Base-by-base conservation (phyloP, 169 alveolate species). In the Cyclospora cayetanensis region DNA sequence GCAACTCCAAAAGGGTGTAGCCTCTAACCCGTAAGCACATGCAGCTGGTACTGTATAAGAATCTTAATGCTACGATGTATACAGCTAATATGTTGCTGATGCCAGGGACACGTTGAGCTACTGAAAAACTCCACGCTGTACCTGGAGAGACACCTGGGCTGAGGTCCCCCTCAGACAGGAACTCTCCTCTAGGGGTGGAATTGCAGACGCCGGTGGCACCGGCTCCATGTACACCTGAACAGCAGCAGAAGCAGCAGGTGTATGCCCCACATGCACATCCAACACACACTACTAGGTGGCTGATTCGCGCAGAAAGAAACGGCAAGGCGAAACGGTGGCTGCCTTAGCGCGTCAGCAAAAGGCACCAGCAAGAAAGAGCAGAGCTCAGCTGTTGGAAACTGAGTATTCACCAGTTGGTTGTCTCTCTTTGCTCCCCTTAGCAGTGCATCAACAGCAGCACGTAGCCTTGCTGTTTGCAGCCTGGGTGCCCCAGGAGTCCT, bases 331-430 rank as follows among this genome's bases (percentile, higher is more conserved):
- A 66, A 9, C 77, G 31, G 74, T 12, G 35, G 46, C 79, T 34
- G 43, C 79, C 29, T 34, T 43, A 31, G 46, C n/a, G n/a, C 43
- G 18, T 39, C 79, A 9, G 18, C 42, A 66, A 41, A 0, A 22
- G 70, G 70, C 70, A 55, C 0, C 76, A 63, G 37, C 4, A 27
- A 34, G 20, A 25, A 65, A 42, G 35, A 68, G 27, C 25, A 34
- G 82, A n/a, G n/a, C n/a, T n/a, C n/a, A n/a, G n/a, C n/a, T n/a
- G n/a, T n/a, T n/a, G n/a, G n/a, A n/a, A n/a, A n/a, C n/a, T n/a
- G n/a, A n/a, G n/a, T n/a, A n/a, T n/a, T n/a, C 83, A 72, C 83
- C 53, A 72, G 83, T 46, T 72, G 83, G 83, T 72, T 72, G 55
- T 72, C 83, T 37, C 83, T 72, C 83, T 72, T 72, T 2, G 83